Percentiles rank a stretch among this genome's conserved stretches.
Evolutionary conservation across 1,139 yeast genomes (phyloP).

Genomic region (Nakaseomyces glabratus): DNA sequence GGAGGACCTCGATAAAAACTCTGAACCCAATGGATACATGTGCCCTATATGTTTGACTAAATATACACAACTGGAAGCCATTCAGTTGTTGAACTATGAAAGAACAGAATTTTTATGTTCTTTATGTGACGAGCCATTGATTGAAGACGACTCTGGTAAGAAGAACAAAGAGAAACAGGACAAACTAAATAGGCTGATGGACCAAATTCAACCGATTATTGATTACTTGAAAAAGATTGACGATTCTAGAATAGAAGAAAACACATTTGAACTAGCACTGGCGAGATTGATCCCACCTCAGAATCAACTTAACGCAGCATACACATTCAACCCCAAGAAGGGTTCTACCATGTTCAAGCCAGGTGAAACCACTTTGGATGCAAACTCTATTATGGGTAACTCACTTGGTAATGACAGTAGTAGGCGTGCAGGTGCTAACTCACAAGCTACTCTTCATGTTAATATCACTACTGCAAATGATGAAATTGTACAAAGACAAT

Average conservation of each 20-base stretch:
- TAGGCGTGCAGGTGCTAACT: slow-evolving; percentile 35
- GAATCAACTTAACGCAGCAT: slow-evolving; percentile 55
- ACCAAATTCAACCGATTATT: slow-evolving; percentile 82
- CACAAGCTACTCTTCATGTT: slow-evolving; percentile 69
- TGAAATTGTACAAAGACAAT: slow-evolving; percentile 62
- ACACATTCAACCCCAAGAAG: slow-evolving; percentile 42
- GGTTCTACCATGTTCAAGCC: slow-evolving; percentile 35
- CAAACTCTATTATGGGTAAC: slow-evolving; percentile 23
- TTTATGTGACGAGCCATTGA: slow-evolving; percentile 61
- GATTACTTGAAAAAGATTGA: slow-evolving; percentile 77
- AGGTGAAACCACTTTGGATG: slow-evolving; percentile 28
- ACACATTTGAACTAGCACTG: slow-evolving; percentile 73
- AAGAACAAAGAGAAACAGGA: slow-evolving; percentile 79
- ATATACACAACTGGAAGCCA: slow-evolving; percentile 80
- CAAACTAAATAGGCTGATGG: slow-evolving; percentile 74
- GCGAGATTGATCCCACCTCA: slow-evolving; percentile 79
- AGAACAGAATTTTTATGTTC: slow-evolving; percentile 77
- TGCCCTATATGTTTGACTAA: slow-evolving; percentile 81
- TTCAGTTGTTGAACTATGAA: slow-evolving; percentile 70
- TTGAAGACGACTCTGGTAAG: slow-evolving; percentile 83
- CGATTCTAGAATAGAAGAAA: slow-evolving; percentile 76
- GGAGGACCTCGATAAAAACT: slow-evolving; percentile 71
- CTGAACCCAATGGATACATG: slow-evolving; percentile 88
- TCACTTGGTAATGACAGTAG: slow-evolving; percentile 33
- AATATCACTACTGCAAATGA: slow-evolving; percentile 80